phyloP scores from a whole-genome alignment of 2,329 filamentous ascomycete genomes.

The Cladosporium sp. region DNA sequence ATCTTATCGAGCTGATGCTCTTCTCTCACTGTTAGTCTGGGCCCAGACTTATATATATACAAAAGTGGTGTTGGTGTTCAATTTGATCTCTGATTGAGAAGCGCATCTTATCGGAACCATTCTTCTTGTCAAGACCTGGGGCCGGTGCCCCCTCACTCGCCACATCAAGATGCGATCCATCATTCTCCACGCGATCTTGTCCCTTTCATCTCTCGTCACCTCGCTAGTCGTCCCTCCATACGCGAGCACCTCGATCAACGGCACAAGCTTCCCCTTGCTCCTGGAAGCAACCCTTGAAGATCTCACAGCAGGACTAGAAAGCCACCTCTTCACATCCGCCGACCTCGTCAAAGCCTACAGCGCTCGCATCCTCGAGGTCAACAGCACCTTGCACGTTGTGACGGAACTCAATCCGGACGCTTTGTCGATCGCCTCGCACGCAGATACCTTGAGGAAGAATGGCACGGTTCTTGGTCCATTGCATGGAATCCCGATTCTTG shows the following conservation, averaged over 20 bases:
- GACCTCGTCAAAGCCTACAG: conserved; percentile 54
- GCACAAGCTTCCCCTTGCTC: conserved; percentile 34
- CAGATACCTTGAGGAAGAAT: conserved; percentile 46
- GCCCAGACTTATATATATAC: too few species aligned
- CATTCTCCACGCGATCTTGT: conserved; percentile 10
- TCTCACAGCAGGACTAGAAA: conserved; percentile 45
- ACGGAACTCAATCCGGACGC: conserved; percentile 55
- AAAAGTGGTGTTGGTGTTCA: too few species aligned
- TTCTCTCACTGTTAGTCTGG: too few species aligned
- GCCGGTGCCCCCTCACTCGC: too few species aligned
- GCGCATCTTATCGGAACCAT: too few species aligned
- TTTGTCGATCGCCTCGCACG: conserved; percentile 41
- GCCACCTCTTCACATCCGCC: conserved; percentile 51
- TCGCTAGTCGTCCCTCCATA: conserved; percentile 16
- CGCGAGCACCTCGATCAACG: conserved; percentile 14
- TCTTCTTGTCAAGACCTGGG: too few species aligned
- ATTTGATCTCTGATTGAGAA: too few species aligned
- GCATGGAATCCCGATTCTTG: conserved; percentile 60
- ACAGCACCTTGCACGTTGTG: conserved; percentile 48
- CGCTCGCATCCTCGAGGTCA: conserved; percentile 49
- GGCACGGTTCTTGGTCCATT: conserved; percentile 49
- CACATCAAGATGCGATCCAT: conserved; percentile 12
- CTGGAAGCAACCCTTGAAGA: conserved; percentile 51
- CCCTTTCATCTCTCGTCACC: conserved; percentile 11
- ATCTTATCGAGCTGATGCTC: conserved; percentile 4